A percentile compares a stretch with the other conserved stretches of the same genome.
These are phyloP conservation scores for Exophiala viscosa DNA, from an alignment of 2,329 filamentous ascomycete genomes.

Conservation along the genomic window DNA sequence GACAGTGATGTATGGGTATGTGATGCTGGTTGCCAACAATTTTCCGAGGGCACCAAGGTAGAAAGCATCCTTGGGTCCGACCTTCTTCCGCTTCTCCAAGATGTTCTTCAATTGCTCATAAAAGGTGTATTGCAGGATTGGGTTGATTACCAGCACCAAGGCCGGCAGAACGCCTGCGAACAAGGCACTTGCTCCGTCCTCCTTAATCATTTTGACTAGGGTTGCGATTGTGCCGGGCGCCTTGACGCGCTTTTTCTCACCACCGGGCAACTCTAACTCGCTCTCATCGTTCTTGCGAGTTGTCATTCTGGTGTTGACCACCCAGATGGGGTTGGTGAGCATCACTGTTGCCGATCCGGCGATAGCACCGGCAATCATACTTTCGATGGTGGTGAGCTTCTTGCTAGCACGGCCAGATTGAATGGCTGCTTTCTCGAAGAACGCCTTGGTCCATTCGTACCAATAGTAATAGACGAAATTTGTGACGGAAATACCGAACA, in stretches of 20 bases:
- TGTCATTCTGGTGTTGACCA: slow-evolving; percentile 97
- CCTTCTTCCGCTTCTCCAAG: slow-evolving; percentile 69
- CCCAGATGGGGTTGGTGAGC: slow-evolving; percentile 98
- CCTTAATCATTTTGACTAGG: slow-evolving; percentile 70
- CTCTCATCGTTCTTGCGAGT: slow-evolving; percentile 65
- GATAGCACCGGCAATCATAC: slow-evolving; percentile 90
- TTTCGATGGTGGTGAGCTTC: slow-evolving; percentile 86
- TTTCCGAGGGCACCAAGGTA: slow-evolving; percentile 90
- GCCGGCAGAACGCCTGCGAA: slow-evolving; percentile 92
- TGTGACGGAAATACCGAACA: slow-evolving; percentile 96
- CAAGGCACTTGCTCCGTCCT: slow-evolving; percentile 79
- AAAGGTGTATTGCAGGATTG: slow-evolving; percentile 96
- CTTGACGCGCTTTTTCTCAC: slow-evolving; percentile 47
- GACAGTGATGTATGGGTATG: slow-evolving; percentile 97
- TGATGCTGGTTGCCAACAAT: slow-evolving; percentile 86
- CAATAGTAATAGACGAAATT: slow-evolving; percentile 99
- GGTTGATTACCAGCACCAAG: slow-evolving; percentile 92
- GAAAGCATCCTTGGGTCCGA: slow-evolving; percentile 85
- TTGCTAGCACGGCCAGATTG: slow-evolving; percentile 68
- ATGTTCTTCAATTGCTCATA: slow-evolving; percentile 97
- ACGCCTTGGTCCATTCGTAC: slow-evolving; percentile 94
- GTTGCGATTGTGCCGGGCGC: slow-evolving; percentile 74
- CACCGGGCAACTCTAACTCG: slow-evolving; percentile 37
- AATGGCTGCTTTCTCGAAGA: slow-evolving; percentile 72
- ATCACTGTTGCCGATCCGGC: slow-evolving; percentile 92